These are phyloP conservation scores for Misopates orontium DNA, from an alignment of 257 asterid species.

Conservation along the genomic window DNA sequence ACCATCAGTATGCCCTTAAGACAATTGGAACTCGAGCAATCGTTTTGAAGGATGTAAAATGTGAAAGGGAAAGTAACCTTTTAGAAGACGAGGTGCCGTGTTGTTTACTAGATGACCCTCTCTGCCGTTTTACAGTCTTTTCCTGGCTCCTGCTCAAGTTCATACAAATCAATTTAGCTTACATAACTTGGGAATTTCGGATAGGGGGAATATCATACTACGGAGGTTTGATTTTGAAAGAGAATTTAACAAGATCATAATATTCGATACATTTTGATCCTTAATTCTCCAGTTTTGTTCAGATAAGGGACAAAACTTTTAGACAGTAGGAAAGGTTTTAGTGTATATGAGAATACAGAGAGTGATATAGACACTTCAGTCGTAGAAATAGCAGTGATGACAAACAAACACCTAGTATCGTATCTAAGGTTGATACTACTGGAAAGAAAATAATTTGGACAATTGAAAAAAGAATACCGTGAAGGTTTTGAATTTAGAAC, in stretches of 20 bases:
- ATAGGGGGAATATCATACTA: too few species aligned
- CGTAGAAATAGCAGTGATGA: conserved; percentile 10
- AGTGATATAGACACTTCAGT: not conserved
- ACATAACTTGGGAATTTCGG: conserved; percentile 8
- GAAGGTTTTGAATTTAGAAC: too few species aligned
- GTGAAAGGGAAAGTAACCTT: conserved; percentile 32
- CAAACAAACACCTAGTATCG: not conserved
- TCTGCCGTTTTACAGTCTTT: conserved; percentile 34
- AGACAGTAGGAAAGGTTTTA: not conserved
- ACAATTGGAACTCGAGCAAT: not conserved
- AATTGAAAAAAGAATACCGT: not conserved
- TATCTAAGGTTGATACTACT: not conserved
- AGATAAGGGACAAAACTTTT: too few species aligned
- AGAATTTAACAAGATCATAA: too few species aligned
- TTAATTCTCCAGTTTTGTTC: not conserved
- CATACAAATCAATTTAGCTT: conserved; percentile 12
- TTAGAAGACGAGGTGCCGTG: conserved; percentile 32
- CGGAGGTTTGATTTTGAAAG: too few species aligned
- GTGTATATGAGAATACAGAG: not conserved
- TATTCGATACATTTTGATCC: too few species aligned
- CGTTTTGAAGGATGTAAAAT: not conserved
- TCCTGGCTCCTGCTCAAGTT: conserved; percentile 39
- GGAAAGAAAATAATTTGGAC: too few species aligned
- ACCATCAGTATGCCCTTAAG: conserved; percentile 15
- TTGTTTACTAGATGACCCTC: conserved; percentile 19